These are phyloP conservation scores for Chaetomium tenue DNA, from an alignment of 495 filamentous ascomycete species.

Conservation along the genomic window DNA sequence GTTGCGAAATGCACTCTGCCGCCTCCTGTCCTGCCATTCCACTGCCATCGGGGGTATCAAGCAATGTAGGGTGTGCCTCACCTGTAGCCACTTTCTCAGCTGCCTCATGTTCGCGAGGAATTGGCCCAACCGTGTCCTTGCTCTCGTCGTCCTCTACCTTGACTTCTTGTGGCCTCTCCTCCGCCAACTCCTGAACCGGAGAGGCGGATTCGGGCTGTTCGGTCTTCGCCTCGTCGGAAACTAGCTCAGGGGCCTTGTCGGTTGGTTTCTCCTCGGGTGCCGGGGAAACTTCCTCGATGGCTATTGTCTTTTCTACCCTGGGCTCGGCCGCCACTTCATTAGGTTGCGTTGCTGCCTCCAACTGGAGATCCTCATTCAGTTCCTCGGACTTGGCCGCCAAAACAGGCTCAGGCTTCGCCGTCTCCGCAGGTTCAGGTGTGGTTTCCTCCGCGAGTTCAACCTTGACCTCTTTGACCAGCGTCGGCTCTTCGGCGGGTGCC, in stretches of 20 bases:
- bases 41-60: constrained; percentile 35
- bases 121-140: constrained; percentile 39
- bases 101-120: constrained; percentile 37
- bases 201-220: constrained; percentile 7
- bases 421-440: constrained; percentile 17
- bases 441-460: constrained; percentile 19
- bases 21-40: constrained; percentile 30
- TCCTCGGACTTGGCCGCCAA: constrained; percentile 14
- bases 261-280: constrained; percentile 14
- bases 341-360: constrained; percentile 13
- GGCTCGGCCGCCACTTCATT: constrained; percentile 17
- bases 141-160: constrained; percentile 34
- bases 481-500: neutral
- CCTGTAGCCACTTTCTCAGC: constrained; percentile 38
- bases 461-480: neutral
- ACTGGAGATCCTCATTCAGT: constrained; percentile 1
- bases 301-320: constrained; percentile 8
- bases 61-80: constrained; percentile 41
- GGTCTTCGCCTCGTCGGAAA: constrained; percentile 6
- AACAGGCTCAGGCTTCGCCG: constrained; percentile 11
- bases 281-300: constrained; percentile 10
- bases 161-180: constrained; percentile 18
- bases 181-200: neutral
- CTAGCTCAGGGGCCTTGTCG: neutral
- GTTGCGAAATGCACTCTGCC: constrained; percentile 37